phyloP scores from a whole-genome alignment of 305 asterid species.

The Fraxinus angustifolia region DNA sequence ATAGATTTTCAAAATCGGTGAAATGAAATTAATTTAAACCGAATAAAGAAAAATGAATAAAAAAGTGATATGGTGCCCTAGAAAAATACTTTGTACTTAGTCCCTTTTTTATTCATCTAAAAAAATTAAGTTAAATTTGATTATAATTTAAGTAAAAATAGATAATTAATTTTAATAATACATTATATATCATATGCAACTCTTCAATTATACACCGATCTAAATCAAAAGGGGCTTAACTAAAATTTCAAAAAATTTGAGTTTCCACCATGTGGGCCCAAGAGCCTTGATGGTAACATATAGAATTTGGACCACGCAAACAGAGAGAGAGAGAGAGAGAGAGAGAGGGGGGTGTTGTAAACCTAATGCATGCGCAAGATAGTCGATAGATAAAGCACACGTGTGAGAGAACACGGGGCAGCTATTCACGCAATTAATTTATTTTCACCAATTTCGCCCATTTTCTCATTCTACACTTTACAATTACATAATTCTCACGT shows the following conservation, averaged over 20 bases:
- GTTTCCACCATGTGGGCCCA: background rate
- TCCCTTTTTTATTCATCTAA: background rate
- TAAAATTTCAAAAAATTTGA: background rate
- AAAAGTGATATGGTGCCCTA: background rate
- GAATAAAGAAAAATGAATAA: background rate
- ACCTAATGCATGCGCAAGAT: conserved; percentile 1
- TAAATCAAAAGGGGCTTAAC: background rate
- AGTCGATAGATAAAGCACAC: background rate
- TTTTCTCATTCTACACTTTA: background rate
- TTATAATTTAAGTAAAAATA: background rate
- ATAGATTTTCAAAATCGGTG: background rate
- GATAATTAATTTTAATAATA: background rate
- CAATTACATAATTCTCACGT: background rate
- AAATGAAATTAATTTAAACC: background rate
- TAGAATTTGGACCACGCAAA: background rate
- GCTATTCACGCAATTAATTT: background rate
- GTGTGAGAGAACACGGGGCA: background rate
- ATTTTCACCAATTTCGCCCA: background rate
- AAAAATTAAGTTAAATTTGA: background rate
- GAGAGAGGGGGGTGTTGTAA: background rate
- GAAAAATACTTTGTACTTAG: background rate
- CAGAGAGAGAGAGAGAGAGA: background rate
- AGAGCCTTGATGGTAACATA: background rate
- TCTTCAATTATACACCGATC: background rate
- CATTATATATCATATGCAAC: no score